Base-by-base conservation (phyloP, 2,329 filamentous ascomycete genomes). In the Hypoxylon rubiginosum region DNA sequence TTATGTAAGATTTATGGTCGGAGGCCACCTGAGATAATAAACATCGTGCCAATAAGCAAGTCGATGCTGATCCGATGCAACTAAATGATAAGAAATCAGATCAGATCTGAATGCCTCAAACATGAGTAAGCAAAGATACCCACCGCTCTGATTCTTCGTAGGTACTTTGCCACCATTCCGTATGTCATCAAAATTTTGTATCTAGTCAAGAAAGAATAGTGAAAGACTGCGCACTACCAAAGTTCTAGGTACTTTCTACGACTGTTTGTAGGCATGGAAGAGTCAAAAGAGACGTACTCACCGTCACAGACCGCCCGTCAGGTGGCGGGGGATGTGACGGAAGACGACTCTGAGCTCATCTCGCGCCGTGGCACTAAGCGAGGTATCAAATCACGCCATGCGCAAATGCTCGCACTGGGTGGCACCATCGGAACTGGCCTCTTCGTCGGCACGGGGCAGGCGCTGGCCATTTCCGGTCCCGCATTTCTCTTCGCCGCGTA, bases 401-500 rank as follows among this genome's bases (percentile, higher is more conserved):
- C 63, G 21, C 67, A 69, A 34, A 69, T 69, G 67, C 62, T 69
- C 21, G 69, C 57, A 0, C 53, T 69, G 43, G 67, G 67, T 1
- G 67, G 67, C 10, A 67, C 67, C 17, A 70, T 71, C 5, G 82
- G 82, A 49, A 83, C 82, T 10, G 82, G 82, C 65, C 76, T 83
- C 21, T 83, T 83, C 64, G 80, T 84, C 55, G 80, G 82, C 52
- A 82, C 81, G 19, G 72, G 72, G 10, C 61, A 71, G 36, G 72
- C 71, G 7, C 64, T 73, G 17, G 72, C 74, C 9, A 72, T 64
- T 11, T 73, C 74, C 2, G 76, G 77, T 0, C 75, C 75, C 54
- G 82, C 82, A 17, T 79, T 77, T 53, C 79, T 83, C 5, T 73
- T 85, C 21, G 77, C 83, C 45, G 81, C 81, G 7, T 85, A 84